Base-by-base conservation (phyloP, 2,329 filamentous ascomycete genomes). In the Paraphoma sp. region DNA sequence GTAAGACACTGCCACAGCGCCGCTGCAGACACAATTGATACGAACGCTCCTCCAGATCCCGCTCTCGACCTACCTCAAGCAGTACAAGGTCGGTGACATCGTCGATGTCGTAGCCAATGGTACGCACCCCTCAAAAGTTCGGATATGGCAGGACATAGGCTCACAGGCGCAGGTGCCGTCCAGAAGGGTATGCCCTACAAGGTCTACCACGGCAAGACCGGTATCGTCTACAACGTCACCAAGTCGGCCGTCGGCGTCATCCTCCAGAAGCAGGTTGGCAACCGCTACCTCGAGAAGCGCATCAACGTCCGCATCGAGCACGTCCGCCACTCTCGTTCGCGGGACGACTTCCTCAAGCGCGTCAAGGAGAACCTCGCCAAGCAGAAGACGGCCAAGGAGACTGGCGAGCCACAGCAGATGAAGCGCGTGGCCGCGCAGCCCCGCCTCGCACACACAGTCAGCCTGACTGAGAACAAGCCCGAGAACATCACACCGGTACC, bases 241-340 rank as follows among this genome's bases (percentile, higher is more conserved):
- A 97, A 97, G 89, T 91, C 88, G 76, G 91, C 95, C 69, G 93
- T 99, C 80, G 95, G 95, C 78, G 91, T 99, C 82, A 97, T 99
- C 85, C 91, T 99, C 84, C 73, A 74, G 91, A 97, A 97, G 89
- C 92, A 96, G 83, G 95, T 99, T 81, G 93, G 93, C 85, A 95
- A 98, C 90, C 91, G 94, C 79, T 99, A 97, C 89, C 87, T 99
- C 81, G 95, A 99, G 91, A 99, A 99, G 93, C 94, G 95, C 82
- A 89, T 99, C 86, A 98, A 97, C 89, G 87, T 99, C 84, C 92
- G 95, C 80, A 84, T 98, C 83, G 95, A 99, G 90, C 95, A 99
- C 89, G 87, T 99, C 83, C 84, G 84, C 78, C 91, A 91, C 80
- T 98, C 94, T 73, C 91, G 95, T 81, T 98, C 94, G 77, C 89